Conservation (phyloP, 192 early-diverging fungal genomes). For the Entophlyctis helioformis region DNA sequence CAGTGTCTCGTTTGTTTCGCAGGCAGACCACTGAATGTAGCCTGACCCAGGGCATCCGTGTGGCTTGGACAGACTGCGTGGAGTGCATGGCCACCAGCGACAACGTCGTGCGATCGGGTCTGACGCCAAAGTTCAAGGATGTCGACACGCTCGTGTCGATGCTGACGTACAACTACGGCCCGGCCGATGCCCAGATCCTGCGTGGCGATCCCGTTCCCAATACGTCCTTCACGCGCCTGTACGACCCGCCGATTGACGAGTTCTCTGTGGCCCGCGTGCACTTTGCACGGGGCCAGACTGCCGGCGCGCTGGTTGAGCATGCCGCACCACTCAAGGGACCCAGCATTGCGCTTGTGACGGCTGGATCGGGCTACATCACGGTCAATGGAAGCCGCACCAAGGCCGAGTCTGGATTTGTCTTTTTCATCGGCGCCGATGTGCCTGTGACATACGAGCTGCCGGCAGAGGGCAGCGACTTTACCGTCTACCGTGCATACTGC, state of each 20-base stretch:
- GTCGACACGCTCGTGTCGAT: constrained; percentile 79
- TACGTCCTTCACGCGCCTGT: constrained; percentile 41
- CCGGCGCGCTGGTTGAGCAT: too few relatives aligned
- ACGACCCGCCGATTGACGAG: constrained; percentile 95
- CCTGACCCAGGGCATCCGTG: too few relatives aligned
- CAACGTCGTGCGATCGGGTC: constrained; percentile 91
- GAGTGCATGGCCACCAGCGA: constrained; percentile 98
- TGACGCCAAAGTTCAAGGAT: constrained; percentile 97
- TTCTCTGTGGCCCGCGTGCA: constrained; percentile 70
- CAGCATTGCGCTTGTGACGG: constrained; percentile 71
- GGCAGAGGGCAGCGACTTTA: constrained; percentile 18
- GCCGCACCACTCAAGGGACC: constrained; percentile 61
- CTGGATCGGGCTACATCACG: constrained; percentile 44
- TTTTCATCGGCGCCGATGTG: constrained; percentile 59
- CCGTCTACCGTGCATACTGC: constrained; percentile 36
- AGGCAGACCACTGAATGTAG: too few relatives aligned
- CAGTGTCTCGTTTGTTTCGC: too few relatives aligned
- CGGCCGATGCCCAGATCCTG: constrained; percentile 72
- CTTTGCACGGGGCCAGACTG: constrained; percentile 31
- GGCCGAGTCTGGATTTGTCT: constrained; percentile 59
- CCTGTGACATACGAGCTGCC: constrained; percentile 29
- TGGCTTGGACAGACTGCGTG: constrained; percentile 64
- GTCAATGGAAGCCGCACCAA: constrained; percentile 8
- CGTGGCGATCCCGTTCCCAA: constrained; percentile 40
- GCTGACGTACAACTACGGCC: constrained; percentile 81